Evolutionary conservation across 2,329 filamentous ascomycete genomes (phyloP), one percentile per base, ranked within the genome.

Genomic region (Herpotrichia juniperi): DNA sequence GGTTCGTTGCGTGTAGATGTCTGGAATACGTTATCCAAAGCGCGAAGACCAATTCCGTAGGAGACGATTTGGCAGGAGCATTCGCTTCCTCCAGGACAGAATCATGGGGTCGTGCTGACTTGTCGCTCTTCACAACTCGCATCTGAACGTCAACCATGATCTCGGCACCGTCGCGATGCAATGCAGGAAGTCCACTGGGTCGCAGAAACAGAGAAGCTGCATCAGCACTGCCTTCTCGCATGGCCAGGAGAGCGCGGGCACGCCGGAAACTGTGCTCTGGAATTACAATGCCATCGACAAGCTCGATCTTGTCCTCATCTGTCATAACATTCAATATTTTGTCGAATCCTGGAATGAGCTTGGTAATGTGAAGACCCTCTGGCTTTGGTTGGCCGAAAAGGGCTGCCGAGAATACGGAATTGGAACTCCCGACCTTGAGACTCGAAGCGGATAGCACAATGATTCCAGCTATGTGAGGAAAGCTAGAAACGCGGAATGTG

Each of bases 1-100:
- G 79, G 54, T 86, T 86, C 31, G 86, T 83, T 14, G 90, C 89
- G 71, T 99, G 94, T 11, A 97, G 81, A 66, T 97, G 91, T 56
- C 93, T 84, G 16, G 93, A 97, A 71, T 97, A 99, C 1, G 93
- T 97, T 60, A 99, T 89, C 94, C 94, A 99, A 25, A 99, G 78
- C 10, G 94, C 94, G 76, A 93, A 97, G 0, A 97, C 92, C 56
- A 96, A 83, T 71, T 97, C 92, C 19, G 64, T 57, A 77, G 68
- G 31, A 26, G 79, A 74, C 10, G 81, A 73, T n/a, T 78, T 67
- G n/a, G 61, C 72, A 66, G 43, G 70, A 66, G 22, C 69, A 54
- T 76, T 68, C 42, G 80, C 77, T 69, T 91, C 87, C 47, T 84
- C 79, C n/a, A 88, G 83, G 2, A 86, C 83, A 50, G 87, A 83